Base-by-base conservation (phyloP, 129 eudicot genomes). In the Tagetes patula region DNA sequence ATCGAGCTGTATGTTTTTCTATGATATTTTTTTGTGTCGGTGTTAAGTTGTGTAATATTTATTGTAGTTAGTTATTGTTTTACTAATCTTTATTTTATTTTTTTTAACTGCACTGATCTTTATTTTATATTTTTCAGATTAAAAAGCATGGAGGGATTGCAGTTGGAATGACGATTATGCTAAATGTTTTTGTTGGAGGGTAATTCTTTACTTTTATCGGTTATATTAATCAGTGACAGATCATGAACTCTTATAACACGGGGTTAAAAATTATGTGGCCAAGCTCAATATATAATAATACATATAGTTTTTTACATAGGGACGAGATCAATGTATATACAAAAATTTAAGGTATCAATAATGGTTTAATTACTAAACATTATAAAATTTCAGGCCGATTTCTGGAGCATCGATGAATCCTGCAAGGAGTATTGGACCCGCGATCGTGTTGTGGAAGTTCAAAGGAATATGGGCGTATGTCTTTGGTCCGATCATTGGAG, bases 381-480 rank as follows among this genome's bases (percentile, higher is more conserved):
- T 43, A 7, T 6, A 3, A 45, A 69, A 43, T 2, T 73, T 74
- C 82, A 92, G 98, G 86, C 86, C 95, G 0, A 82, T 89, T 66
- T 89, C 96, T 0, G 98, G 96, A 75, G 98, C 96, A 63, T 92
- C 98, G 2, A 87, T 92, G 98, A 92, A 92, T 75, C 98, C 98
- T 8, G 98, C 98, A 20, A 82, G 98, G 71, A 92, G 90, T 71
- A 31, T 92, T 67, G 98, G 98, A 37, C 98, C 98, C 47, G 98
- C 98, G 4, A 33, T 92, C 3, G 92, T 89, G 41, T 79, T 39
- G 67, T 72, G 58, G 34, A 82, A 76, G 2, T 87, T 69, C 58
- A 79, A 72, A 40, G 96, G 87, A 75, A 67, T 89, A 0, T 92
- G 96, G 96, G 85, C 89, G 0, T 92, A 89, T 61, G 67, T 92